These are phyloP conservation scores for Xanthoconium separans DNA, from an alignment of 1,284 basidiomycete species.

Conservation along the genomic window DNA sequence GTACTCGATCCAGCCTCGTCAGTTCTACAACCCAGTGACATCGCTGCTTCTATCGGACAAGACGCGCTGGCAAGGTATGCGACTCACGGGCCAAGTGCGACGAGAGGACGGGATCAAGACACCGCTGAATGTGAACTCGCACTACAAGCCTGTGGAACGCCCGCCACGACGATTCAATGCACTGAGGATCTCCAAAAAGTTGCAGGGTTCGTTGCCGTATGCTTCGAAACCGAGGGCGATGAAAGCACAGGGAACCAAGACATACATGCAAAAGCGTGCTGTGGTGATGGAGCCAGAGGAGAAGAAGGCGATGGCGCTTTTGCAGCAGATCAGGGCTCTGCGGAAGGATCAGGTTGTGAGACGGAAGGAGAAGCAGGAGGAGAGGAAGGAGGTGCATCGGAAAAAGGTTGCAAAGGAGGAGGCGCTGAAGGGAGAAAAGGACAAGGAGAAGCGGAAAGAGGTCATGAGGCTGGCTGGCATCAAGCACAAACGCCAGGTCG, in stretches of 20 bases:
- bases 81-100: slow-evolving; percentile 91
- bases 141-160: slow-evolving; percentile 84
- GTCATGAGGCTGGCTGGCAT: slow-evolving; percentile 73
- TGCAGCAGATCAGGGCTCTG: slow-evolving; percentile 94
- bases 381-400: slow-evolving; percentile 58
- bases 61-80: slow-evolving; percentile 86
- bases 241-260: slow-evolving; percentile 70
- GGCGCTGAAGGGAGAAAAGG: slow-evolving; percentile 64
- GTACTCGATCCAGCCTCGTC: slow-evolving; percentile 94
- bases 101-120: slow-evolving; percentile 83
- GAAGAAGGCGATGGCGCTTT: slow-evolving; percentile 85
- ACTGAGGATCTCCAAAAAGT: slow-evolving; percentile 83
- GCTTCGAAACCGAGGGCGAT: slow-evolving; percentile 90
- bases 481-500: slow-evolving; percentile 67
- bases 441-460: slow-evolving; percentile 79
- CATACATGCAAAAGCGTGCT: slow-evolving; percentile 90
- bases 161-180: slow-evolving; percentile 88
- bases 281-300: slow-evolving; percentile 96
- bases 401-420: slow-evolving; percentile 77
- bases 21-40: slow-evolving; percentile 97
- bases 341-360: slow-evolving; percentile 82
- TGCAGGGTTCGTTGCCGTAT: slow-evolving; percentile 89
- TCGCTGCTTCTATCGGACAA: slow-evolving; percentile 86
- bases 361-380: slow-evolving; percentile 82
- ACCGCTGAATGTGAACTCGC: slow-evolving; percentile 81